Evolutionary conservation across 768 basidiomycete species (phyloP).

Genomic region (Daedaleopsis sinensis): DNA sequence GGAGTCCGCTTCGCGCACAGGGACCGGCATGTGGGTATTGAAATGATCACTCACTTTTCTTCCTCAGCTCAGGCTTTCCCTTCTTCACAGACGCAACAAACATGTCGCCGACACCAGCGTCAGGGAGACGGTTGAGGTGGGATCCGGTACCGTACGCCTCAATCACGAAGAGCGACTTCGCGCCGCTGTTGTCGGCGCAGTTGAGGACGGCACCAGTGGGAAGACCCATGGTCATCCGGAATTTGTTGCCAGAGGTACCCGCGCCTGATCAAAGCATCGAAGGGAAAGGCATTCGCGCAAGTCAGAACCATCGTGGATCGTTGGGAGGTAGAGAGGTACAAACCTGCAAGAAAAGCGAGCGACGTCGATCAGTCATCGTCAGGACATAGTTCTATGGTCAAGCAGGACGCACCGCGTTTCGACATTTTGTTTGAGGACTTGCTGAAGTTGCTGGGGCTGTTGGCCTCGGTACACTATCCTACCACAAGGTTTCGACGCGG

Average conservation of each 20-base stretch:
- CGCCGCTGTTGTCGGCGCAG: constrained; percentile 99
- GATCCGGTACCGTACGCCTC: constrained; percentile 96
- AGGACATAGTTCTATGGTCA: neutral
- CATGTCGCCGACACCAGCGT: constrained; percentile 95
- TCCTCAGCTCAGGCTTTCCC: constrained; percentile 99
- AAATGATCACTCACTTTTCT: constrained; percentile 80
- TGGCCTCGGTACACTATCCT: constrained; percentile 18
- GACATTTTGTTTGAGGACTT: constrained; percentile 38
- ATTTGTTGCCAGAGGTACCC: constrained; percentile 91
- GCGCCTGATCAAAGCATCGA: constrained; percentile 38
- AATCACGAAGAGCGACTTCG: constrained; percentile 93
- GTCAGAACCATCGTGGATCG: constrained; percentile 9
- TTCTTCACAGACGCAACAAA: constrained; percentile 98
- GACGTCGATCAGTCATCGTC: constrained; percentile 13
- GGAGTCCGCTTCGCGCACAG: too few relatives aligned
- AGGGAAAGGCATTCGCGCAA: neutral
- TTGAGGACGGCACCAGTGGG: constrained; percentile 94
- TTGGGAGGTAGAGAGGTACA: constrained; percentile 8
- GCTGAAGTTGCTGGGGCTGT: constrained; percentile 27
- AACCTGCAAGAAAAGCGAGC: constrained; percentile 14
- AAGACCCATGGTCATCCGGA: constrained; percentile 92
- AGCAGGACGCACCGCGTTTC: constrained; percentile 36
- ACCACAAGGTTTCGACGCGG: constrained; percentile 31
- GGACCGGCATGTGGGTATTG: too few relatives aligned
- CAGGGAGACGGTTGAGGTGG: constrained; percentile 95